These are phyloP conservation scores for Narthecium ossifragum DNA, from an alignment of 106 monocot species.

Conservation along the genomic window DNA sequence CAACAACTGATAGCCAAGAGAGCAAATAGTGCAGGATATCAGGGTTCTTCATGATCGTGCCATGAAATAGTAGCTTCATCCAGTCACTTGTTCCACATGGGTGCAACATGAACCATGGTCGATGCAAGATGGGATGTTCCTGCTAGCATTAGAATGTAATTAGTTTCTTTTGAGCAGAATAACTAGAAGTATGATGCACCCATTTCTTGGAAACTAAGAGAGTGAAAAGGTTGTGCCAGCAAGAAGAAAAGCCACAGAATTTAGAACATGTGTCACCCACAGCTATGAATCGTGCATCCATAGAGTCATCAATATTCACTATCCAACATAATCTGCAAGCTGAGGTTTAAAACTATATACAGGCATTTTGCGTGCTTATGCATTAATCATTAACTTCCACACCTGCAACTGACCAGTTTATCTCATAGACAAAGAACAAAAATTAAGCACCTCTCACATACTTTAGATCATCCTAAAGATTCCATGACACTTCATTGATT, in stretches of 20 bases:
- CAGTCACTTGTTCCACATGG: conserved; percentile 91
- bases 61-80: conserved; percentile 63
- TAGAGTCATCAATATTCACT: too few species aligned
- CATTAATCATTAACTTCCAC: too few species aligned
- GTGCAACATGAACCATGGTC: conserved; percentile 83
- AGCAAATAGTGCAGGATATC: conserved; percentile 33
- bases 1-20: conserved; percentile 80
- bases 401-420: too few species aligned
- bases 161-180: neutral
- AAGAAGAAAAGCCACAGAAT: too few species aligned
- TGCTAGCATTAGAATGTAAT: conserved; percentile 11
- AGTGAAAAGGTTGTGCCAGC: too few species aligned
- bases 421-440: too few species aligned
- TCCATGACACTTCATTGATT: neutral
- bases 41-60: neutral
- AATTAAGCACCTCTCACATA: neutral
- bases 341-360: too few species aligned
- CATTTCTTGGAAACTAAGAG: neutral
- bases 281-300: too few species aligned
- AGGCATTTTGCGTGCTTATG: too few species aligned
- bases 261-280: too few species aligned
- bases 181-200: neutral
- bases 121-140: conserved; percentile 85
- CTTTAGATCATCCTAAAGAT: neutral
- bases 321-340: too few species aligned